A percentile compares a stretch with the other conserved stretches of the same genome.
phyloP scores from a whole-genome alignment of 768 basidiomycete species.

The Kwoniella pini region DNA sequence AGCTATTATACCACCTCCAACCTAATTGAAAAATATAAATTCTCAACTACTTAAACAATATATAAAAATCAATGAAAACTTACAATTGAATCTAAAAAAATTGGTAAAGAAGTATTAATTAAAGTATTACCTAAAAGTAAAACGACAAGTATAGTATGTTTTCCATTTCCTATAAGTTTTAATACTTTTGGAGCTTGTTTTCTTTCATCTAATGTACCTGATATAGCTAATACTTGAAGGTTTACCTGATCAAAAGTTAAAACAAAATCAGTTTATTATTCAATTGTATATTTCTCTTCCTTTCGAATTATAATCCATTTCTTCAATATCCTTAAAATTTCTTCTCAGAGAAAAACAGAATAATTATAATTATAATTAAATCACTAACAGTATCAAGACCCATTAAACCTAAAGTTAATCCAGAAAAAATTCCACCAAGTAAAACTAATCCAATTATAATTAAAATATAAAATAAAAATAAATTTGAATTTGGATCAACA shows the following conservation, averaged over 20 bases:
- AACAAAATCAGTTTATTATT: no score
- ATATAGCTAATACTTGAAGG: slow-evolving; percentile 41
- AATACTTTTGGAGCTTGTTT: slow-evolving; percentile 41
- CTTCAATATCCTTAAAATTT: no score
- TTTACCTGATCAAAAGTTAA: slow-evolving; percentile 39
- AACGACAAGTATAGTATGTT: slow-evolving; percentile 48
- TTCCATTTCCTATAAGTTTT: slow-evolving; percentile 32
- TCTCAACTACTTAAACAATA: no score
- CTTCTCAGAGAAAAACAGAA: no score
- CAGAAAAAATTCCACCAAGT: slow-evolving; percentile 40
- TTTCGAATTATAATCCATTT: no score
- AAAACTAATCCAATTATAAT: slow-evolving; percentile 35
- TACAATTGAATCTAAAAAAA: slow-evolving; percentile 47
- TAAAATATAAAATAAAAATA: slow-evolving; percentile 41
- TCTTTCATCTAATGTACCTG: slow-evolving; percentile 39
- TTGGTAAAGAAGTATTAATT: slow-evolving; percentile 45
- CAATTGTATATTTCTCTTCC: no score
- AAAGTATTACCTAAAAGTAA: slow-evolving; percentile 44
- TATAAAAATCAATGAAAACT: no score
- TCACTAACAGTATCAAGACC: slow-evolving; percentile 39
- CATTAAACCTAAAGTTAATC: slow-evolving; percentile 46
- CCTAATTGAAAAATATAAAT: no score
- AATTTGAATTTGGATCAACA: slow-evolving; percentile 32
- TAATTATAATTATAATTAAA: no score
- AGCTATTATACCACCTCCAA: slow-evolving; percentile 48